Evolutionary conservation across 2,329 filamentous ascomycete species (phyloP).

Genomic region (Zopfia rhizophila): DNA sequence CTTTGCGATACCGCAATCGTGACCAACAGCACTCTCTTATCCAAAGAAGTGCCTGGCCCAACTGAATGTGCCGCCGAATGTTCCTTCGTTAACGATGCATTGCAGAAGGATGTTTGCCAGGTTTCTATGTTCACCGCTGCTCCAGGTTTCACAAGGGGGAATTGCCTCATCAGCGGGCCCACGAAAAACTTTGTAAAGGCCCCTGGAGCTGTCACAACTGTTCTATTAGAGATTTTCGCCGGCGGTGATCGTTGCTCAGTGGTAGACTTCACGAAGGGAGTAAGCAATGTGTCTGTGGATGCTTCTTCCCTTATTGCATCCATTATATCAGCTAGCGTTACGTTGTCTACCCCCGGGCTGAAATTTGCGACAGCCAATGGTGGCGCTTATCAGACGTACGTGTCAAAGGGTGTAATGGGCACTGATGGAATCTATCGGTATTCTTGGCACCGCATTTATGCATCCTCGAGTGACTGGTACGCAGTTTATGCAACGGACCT

Average conservation of each 20-base stretch:
- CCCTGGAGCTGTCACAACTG: slow-evolving; percentile 30
- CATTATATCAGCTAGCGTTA: slow-evolving; percentile 29
- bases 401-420: slow-evolving; percentile 34
- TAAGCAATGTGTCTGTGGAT: slow-evolving; percentile 23
- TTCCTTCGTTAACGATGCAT: slow-evolving; percentile 36
- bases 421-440: slow-evolving; percentile 32
- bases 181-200: slow-evolving; percentile 20
- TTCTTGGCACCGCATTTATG: slow-evolving; percentile 35
- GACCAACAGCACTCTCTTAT: slow-evolving; percentile 27
- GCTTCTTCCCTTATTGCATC: slow-evolving; percentile 34
- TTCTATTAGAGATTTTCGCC: slow-evolving; percentile 33
- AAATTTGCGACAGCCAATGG: slow-evolving; percentile 30
- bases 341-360: slow-evolving; percentile 36
- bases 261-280: slow-evolving; percentile 10
- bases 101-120: slow-evolving; percentile 33
- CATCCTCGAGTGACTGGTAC: slow-evolving; percentile 40
- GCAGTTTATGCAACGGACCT: slow-evolving; percentile 37
- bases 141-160: slow-evolving; percentile 29
- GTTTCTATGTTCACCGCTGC: slow-evolving; percentile 33
- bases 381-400: slow-evolving; percentile 32
- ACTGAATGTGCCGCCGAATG: slow-evolving; percentile 42
- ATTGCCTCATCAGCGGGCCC: slow-evolving; percentile 31
- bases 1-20: slow-evolving; percentile 39
- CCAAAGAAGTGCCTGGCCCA: slow-evolving; percentile 28
- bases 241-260: slow-evolving; percentile 32